These are phyloP conservation scores for Microbotryum saponariae DNA, from an alignment of 1,284 basidiomycete genomes.

Conservation along the genomic window DNA sequence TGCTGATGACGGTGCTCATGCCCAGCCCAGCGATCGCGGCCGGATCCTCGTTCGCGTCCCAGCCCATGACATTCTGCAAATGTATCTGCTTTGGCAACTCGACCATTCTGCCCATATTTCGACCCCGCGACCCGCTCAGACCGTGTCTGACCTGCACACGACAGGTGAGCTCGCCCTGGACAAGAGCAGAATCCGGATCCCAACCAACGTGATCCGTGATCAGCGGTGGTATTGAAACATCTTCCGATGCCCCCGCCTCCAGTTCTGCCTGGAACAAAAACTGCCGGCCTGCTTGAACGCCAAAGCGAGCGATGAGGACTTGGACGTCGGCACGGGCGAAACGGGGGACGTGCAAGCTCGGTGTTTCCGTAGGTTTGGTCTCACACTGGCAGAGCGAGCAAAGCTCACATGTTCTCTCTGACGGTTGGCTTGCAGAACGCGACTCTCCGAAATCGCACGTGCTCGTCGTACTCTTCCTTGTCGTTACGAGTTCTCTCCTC, in stretches of 20 bases:
- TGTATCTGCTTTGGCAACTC: slow-evolving; percentile 82
- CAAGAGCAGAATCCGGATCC: too few relatives aligned
- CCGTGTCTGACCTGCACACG: slow-evolving; percentile 80
- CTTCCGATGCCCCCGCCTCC: slow-evolving; percentile 46
- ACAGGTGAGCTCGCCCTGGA: too few relatives aligned
- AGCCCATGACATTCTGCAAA: slow-evolving; percentile 33
- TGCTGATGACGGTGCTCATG: neutral
- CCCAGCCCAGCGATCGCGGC: neutral
- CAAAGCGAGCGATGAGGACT: slow-evolving; percentile 64
- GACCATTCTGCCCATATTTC: slow-evolving; percentile 68
- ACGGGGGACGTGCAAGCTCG: slow-evolving; percentile 91
- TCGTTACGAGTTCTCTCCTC: slow-evolving; percentile 73
- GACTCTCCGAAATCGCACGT: slow-evolving; percentile 86
- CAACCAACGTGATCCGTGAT: too few relatives aligned
- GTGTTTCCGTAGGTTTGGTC: slow-evolving; percentile 72
- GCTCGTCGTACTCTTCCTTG: slow-evolving; percentile 78
- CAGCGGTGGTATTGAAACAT: neutral
- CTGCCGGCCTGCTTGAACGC: slow-evolving; percentile 77
- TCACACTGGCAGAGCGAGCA: neutral
- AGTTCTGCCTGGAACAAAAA: slow-evolving; percentile 91
- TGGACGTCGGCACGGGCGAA: slow-evolving; percentile 87
- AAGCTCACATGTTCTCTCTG: slow-evolving; percentile 36
- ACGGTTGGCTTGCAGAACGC: slow-evolving; percentile 49
- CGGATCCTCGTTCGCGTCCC: neutral
- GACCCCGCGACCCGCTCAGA: slow-evolving; percentile 72